Conservation (phyloP, 1,284 basidiomycete species). For the Leccinum subrobustum region DNA sequence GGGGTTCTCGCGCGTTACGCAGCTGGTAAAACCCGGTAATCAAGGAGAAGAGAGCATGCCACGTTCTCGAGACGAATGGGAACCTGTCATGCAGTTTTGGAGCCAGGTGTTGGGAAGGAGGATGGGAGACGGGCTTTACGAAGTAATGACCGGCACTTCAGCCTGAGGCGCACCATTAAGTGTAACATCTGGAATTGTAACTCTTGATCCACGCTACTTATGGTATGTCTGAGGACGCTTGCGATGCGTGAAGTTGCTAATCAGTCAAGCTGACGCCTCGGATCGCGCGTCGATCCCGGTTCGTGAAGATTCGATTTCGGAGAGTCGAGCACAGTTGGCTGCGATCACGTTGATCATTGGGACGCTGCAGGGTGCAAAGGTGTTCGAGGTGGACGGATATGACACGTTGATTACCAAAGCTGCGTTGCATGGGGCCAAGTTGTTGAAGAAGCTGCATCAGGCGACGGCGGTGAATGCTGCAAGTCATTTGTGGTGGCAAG, state of each 20-base stretch:
- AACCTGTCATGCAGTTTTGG: slow-evolving; percentile 86
- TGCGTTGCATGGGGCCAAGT: too few relatives aligned
- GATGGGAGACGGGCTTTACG: slow-evolving; percentile 69
- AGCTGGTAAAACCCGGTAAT: slow-evolving; percentile 33
- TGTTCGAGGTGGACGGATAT: too few relatives aligned
- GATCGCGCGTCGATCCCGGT: not conserved
- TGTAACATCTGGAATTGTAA: not conserved
- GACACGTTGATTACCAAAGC: too few relatives aligned
- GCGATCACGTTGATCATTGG: too few relatives aligned
- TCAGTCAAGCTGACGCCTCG: not conserved
- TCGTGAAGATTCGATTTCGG: too few relatives aligned
- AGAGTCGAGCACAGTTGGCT: too few relatives aligned
- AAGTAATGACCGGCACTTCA: slow-evolving; percentile 55
- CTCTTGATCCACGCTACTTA: not conserved
- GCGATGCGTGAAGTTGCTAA: not conserved
- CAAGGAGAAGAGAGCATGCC: slow-evolving; percentile 62
- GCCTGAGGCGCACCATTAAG: slow-evolving; percentile 4
- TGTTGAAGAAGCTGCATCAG: too few relatives aligned
- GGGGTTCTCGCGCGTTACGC: slow-evolving; percentile 52
- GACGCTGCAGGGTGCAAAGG: too few relatives aligned
- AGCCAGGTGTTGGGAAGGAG: slow-evolving; percentile 63
- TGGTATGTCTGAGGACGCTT: not conserved
- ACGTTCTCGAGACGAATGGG: slow-evolving; percentile 72
- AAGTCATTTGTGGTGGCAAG: too few relatives aligned
- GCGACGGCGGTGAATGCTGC: too few relatives aligned